Percentiles rank a stretch among this genome's conserved stretches.
phyloP scores from a whole-genome alignment of 306 rosid species.

The Vigna trinervia region DNA sequence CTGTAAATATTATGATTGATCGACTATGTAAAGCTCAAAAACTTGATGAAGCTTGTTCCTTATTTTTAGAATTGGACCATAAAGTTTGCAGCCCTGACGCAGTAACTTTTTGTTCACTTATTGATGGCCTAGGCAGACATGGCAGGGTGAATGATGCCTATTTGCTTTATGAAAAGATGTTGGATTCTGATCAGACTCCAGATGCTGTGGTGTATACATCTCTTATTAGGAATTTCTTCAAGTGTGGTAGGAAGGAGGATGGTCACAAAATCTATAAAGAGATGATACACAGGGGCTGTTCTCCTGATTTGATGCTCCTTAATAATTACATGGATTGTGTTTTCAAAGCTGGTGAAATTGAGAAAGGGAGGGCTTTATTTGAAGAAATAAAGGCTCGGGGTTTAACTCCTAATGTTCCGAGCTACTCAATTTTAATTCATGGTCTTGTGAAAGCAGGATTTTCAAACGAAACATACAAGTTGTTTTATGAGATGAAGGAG shows the following conservation, averaged over 20 bases:
- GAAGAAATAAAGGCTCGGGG: conserved; percentile 78
- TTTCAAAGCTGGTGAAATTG: conserved; percentile 84
- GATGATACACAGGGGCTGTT: conserved; percentile 72
- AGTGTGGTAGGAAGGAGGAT: conserved; percentile 89
- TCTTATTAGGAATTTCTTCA: conserved; percentile 82
- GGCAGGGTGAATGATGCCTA: conserved; percentile 89
- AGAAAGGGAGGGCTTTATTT: conserved; percentile 85
- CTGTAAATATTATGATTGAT: conserved; percentile 91
- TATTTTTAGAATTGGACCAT: conserved; percentile 82
- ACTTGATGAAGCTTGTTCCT: conserved; percentile 86
- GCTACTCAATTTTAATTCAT: conserved; percentile 88
- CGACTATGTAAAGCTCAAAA: conserved; percentile 83
- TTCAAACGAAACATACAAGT: conserved; percentile 77
- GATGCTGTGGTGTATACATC: conserved; percentile 77
- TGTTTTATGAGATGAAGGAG: conserved; percentile 85
- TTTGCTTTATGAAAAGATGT: conserved; percentile 88
- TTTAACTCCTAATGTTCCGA: conserved; percentile 70
- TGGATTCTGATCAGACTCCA: conserved; percentile 74
- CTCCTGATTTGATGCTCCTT: conserved; percentile 84
- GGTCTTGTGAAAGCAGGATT: conserved; percentile 89
- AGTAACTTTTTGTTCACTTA: conserved; percentile 85
- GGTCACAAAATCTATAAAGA: conserved; percentile 96
- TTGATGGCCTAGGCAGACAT: conserved; percentile 88
- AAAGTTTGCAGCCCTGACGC: conserved; percentile 75
- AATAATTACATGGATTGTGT: conserved; percentile 94